These are phyloP conservation scores for Xylaria sp. DNA, from an alignment of 2,329 filamentous ascomycete species.

Conservation along the genomic window DNA sequence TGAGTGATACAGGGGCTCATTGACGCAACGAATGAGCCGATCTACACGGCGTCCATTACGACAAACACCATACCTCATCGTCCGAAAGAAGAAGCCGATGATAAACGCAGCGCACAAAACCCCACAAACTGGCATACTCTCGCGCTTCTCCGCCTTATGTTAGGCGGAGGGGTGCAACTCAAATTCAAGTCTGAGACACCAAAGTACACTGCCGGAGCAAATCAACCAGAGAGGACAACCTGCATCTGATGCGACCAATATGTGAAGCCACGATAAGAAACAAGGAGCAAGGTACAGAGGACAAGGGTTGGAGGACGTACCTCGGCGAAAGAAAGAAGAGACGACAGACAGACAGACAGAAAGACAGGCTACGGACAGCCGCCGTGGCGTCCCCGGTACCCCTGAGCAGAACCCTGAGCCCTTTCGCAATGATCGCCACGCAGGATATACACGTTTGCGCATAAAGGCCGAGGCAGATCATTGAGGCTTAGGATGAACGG, in stretches of 20 bases:
- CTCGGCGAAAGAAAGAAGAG: conserved; percentile 15
- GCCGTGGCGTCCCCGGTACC: conserved; percentile 13
- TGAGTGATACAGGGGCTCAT: neutral
- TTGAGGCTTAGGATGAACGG: conserved; percentile 31
- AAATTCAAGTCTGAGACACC: conserved; percentile 22
- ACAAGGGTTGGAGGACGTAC: conserved; percentile 19
- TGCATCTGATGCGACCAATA: conserved; percentile 19
- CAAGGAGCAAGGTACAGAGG: neutral
- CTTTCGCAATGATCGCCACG: neutral
- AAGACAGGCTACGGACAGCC: neutral
- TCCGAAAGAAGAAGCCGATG: neutral
- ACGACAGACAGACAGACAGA: neutral
- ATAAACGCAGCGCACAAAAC: conserved; percentile 4
- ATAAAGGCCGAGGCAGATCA: conserved; percentile 31
- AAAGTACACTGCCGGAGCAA: conserved; percentile 1
- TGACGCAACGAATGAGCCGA: conserved; percentile 8
- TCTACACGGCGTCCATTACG: neutral
- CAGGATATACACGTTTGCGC: conserved; percentile 20
- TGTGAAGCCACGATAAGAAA: conserved; percentile 20
- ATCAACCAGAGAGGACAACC: conserved; percentile 12
- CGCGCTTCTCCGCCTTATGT: conserved; percentile 9
- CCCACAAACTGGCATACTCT: conserved; percentile 3
- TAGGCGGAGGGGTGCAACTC: conserved; percentile 4
- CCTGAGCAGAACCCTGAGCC: conserved; percentile 3
- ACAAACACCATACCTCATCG: neutral